Evolutionary conservation across 2,329 filamentous ascomycete genomes (phyloP).

Genomic region (Conoideocrella luteorostrata): DNA sequence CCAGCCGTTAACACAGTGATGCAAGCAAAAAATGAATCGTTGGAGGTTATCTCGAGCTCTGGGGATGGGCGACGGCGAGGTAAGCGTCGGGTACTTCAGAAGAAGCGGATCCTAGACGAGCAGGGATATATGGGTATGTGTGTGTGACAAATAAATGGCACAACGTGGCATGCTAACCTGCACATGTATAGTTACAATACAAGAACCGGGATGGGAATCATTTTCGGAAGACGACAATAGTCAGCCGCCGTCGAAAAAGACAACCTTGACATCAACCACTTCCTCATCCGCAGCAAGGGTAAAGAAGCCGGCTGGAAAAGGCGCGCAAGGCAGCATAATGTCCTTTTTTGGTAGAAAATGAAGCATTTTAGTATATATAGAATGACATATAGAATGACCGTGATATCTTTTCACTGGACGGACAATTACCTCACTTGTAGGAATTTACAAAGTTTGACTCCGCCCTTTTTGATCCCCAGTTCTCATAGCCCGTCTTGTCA

Average conservation of each 20-base stretch:
- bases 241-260: constrained; percentile 42
- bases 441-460: too few relatives aligned
- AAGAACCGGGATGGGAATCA: constrained; percentile 82
- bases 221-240: constrained; percentile 84
- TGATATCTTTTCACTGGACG: not conserved
- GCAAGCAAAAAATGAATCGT: constrained; percentile 36
- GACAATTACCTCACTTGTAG: too few relatives aligned
- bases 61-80: constrained; percentile 64
- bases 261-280: constrained; percentile 39
- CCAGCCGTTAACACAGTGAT: constrained; percentile 23
- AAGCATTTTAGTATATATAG: not conserved
- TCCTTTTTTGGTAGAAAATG: constrained; percentile 84
- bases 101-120: constrained; percentile 79
- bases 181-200: constrained; percentile 64
- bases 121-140: constrained; percentile 79
- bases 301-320: constrained; percentile 53
- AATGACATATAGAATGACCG: not conserved
- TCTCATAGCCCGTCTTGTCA: too few relatives aligned
- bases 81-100: constrained; percentile 75
- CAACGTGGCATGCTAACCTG: not conserved
- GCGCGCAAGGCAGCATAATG: constrained; percentile 76
- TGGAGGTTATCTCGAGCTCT: constrained; percentile 47
- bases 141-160: not conserved
- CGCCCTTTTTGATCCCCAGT: too few relatives aligned
- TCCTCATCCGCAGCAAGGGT: constrained; percentile 42